Evolutionary conservation across 2,329 filamentous ascomycete species (phyloP), one percentile per base, ranked within the genome.

Genomic region (Claviceps pazoutovae): DNA sequence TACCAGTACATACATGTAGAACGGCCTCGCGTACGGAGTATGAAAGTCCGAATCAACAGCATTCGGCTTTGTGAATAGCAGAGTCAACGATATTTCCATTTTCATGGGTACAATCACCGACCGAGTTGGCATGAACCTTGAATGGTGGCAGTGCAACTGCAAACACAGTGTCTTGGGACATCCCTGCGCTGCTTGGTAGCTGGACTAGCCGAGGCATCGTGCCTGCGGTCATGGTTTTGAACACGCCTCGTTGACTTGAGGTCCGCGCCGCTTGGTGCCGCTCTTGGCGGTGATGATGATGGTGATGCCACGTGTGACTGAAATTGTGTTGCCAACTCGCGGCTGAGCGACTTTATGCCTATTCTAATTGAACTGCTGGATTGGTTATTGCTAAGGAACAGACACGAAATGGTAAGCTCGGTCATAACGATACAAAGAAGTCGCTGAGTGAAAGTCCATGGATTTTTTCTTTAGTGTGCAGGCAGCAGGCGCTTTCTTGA

Each of bases 91-190:
- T 23, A 51, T 17, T 37, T 19, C 19, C 19, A 19, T 19, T 19
- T 19, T 51, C 4, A 48, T 37, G 17, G 50, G 30, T 5, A 38
- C 42, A 23, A 44, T 21, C 21, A 37, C 44, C 3, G 50, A 37
- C 21, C 42, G 44, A n/a, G 44, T 47, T 14, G 47, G 44, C 23
- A 36, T 42, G 45, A 42, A 48, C 45, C 38, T 51, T 21, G 43
- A 42, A n/a, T 51, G 44, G 50, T 30, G 44, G 6, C 34, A 37
- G 13, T 51, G 50, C 21, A 37, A 51, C 9, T 51, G 49, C 36
- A 37, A 47, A 21, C 43, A 44, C 14, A 37, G 43, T 8, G 38
- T 47, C 2, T 42, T 30, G 14, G 34, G 17, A 9, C 19, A 11
- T 8, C 50, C 21, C 7, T 51, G 44, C 23, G 44, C 23, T 17